Base-by-base conservation (phyloP, 768 basidiomycete genomes). In the Hebeloma cylindrosporum region DNA sequence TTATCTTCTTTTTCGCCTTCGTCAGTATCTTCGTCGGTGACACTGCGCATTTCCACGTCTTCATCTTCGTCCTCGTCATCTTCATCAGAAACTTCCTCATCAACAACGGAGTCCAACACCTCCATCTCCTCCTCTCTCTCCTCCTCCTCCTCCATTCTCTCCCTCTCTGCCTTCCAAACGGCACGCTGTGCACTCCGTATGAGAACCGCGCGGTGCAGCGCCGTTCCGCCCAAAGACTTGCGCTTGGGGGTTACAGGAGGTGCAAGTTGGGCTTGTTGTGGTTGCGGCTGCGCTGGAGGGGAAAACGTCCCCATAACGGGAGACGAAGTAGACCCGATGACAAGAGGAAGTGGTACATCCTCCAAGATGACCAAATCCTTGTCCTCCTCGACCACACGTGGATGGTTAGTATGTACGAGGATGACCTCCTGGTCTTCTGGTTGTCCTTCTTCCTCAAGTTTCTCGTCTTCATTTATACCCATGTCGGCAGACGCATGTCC, bases 321-420 rank as follows among this genome's bases (percentile, higher is more conserved):
- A 7, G 43, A 48, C 17, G 46, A 35, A 27, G 56, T 52, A 14
- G 52, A 44, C n/a, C 47, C 51, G 22, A 29, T 46, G 14, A 50
- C 17, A 21, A 50, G 43, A 18, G 43, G 40, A 17, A 60, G 49
- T 6, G 77, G 73, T n/a, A 85, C 75, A 41, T 82, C 78, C 58
- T 88, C 86, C 13, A 88, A 66, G 44, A 88, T 85, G 31, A 88
- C 74, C 26, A 88, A 76, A 46, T 85, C 86, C 40, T 69, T 72
- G 23, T 80, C 85, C 45, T 85, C 84, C 53, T 86, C 78, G 0
- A 86, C 75, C 5, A 88, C 83, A 11, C 77, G 75, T 3, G 85
- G 84, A 51, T 79, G 67, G 43, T 83, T 70, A 16, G 81, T 82
- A 25, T 86, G 79, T 0, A 85, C 85, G 3, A 87, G 70, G 1